Evolutionary conservation across 129 eudicot species (phyloP), one percentile per base, ranked within the genome.

Genomic region (Pseudognaphalium luteoalbum): DNA sequence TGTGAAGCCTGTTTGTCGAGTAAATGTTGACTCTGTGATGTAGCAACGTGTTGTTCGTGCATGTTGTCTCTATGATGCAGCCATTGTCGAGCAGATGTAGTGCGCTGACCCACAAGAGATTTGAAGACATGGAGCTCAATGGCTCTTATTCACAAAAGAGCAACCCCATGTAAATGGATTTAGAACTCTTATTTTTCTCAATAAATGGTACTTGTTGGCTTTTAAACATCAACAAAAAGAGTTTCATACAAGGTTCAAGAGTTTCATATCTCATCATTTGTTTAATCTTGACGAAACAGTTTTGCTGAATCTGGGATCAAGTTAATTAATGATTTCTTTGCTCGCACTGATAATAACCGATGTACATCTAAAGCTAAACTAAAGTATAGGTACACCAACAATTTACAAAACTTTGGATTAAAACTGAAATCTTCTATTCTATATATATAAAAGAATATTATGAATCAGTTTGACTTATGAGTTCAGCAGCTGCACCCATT

Each of bases 401-500:
- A 68, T 82, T 79, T 80, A 76, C 88, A 84, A 80, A 84, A 76
- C 71, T 80, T 79, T 15, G 56, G 50, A 72, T 58, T 17, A 33
- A 57, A 66, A 8, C 6, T 7, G 15, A 76, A 52, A 52, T 15
- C 21, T 42, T 15, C 21, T 42, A 32, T 20, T 64, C 77, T 37
- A 73, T 8, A 15, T 21, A 67, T 20, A 17, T n/a, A 59, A 22
- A 42, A 58, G 4, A 19, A 42, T 7, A 11, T 77, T 76, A 86
- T 1, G 34, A 76, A 44, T 76, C 83, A 67, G 77, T 67, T 58
- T 84, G 85, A 68, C 84, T 67, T 51, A 89, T 85, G 56, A 88
- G 82, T 79, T 91, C 96, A 66, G 92, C 97, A 52, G 99, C 97
- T 22, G 97, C 88, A 61, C 92, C 97, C 97, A 91, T 89, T 12